Conservation (phyloP, 257 asterid genomes). For the Verbena officinalis region DNA sequence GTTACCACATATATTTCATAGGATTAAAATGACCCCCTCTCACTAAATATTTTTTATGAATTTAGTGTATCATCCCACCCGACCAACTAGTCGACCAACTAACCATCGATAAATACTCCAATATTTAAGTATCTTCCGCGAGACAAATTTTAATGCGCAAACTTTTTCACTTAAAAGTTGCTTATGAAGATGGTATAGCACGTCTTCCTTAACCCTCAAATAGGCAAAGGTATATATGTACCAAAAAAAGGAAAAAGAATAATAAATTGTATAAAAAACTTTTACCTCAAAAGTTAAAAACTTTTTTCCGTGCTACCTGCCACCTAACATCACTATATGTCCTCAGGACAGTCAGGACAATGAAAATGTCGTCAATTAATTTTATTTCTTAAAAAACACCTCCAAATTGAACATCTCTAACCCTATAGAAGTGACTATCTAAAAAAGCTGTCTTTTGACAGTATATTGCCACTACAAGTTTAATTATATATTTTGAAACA, state of each 20-base stretch:
- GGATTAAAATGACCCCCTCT: no score
- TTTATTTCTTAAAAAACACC: neutral
- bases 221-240: neutral
- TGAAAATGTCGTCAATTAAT: slow-evolving; percentile 10
- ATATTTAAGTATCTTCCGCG: neutral
- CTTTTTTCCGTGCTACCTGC: no score
- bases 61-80: no score
- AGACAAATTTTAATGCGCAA: neutral
- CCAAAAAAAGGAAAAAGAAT: neutral
- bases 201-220: slow-evolving; percentile 21
- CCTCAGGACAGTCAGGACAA: slow-evolving; percentile 27
- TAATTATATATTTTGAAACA: neutral
- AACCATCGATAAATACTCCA: no score
- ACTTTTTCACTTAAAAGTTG: slow-evolving; percentile 18
- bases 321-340: slow-evolving; percentile 32
- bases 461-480: slow-evolving; percentile 24
- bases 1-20: no score
- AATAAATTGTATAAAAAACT: no score
- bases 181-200: neutral
- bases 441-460: slow-evolving; percentile 27
- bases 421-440: no score
- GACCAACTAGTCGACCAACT: no score
- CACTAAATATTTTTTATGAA: no score
- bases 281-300: no score
- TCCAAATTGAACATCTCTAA: slow-evolving; percentile 8